Percentiles rank a stretch among this genome's conserved stretches.
phyloP scores from a whole-genome alignment of 768 basidiomycete genomes.

The Suillus paluster region DNA sequence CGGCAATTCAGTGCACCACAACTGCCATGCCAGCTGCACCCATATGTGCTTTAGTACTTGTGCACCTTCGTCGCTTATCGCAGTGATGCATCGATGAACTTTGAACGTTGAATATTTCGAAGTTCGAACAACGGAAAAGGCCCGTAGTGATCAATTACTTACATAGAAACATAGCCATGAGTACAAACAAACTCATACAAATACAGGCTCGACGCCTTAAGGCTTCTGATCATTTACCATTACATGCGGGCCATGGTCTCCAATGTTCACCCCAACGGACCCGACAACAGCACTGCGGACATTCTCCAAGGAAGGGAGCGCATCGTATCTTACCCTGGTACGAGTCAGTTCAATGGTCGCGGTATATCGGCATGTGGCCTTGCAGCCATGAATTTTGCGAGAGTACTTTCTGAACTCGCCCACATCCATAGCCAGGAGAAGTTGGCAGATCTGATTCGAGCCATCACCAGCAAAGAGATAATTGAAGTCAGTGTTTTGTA shows the following conservation, averaged over 20 bases:
- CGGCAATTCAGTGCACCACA: no score
- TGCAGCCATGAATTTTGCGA: constrained; percentile 67
- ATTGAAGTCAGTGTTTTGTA: constrained; percentile 27
- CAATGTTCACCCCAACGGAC: constrained; percentile 54
- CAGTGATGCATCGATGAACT: no score
- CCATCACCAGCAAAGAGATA: constrained; percentile 17
- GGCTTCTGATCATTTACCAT: not conserved
- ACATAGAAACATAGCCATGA: no score
- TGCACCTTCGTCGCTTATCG: no score
- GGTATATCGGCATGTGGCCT: constrained; percentile 63
- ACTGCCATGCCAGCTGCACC: no score
- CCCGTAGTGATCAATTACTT: no score
- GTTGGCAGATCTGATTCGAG: not conserved
- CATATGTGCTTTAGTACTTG: no score
- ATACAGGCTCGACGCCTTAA: no score
- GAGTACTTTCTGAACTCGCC: constrained; percentile 30
- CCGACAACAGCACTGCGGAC: constrained; percentile 37
- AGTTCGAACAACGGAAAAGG: no score
- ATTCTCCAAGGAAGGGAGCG: constrained; percentile 36
- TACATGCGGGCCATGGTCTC: constrained; percentile 40
- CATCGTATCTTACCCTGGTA: constrained; percentile 51
- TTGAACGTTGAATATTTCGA: no score
- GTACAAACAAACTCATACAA: no score
- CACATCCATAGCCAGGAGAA: not conserved
- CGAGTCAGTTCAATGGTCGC: constrained; percentile 59